These are phyloP conservation scores for Ustilago esculenta DNA, from an alignment of 1,284 basidiomycete species.

Conservation along the genomic window DNA sequence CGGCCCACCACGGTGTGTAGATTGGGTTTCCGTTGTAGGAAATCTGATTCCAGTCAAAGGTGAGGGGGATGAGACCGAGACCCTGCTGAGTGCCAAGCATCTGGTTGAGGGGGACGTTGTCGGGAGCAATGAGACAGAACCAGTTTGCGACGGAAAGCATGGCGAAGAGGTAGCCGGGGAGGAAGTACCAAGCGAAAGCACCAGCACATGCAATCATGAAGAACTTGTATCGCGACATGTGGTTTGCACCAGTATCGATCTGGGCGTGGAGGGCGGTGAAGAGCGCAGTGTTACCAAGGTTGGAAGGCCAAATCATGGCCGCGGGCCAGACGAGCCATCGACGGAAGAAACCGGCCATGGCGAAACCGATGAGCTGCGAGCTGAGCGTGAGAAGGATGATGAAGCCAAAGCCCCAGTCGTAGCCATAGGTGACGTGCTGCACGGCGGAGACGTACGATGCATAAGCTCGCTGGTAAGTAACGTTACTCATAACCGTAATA, in stretches of 20 bases:
- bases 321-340: conserved; percentile 60
- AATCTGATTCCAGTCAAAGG: conserved; percentile 61
- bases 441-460: conserved; percentile 65
- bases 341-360: conserved; percentile 58
- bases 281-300: conserved; percentile 55
- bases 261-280: conserved; percentile 58
- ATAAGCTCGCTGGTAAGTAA: conserved; percentile 67
- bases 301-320: conserved; percentile 63
- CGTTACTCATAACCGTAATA: conserved; percentile 68
- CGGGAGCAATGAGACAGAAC: conserved; percentile 58
- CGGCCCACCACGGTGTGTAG: conserved; percentile 55
- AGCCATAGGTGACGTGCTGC: conserved; percentile 44
- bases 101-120: conserved; percentile 61
- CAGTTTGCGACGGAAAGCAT: conserved; percentile 57
- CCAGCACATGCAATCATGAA: conserved; percentile 48
- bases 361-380: conserved; percentile 68
- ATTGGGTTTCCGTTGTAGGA: conserved; percentile 48
- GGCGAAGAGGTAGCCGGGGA: conserved; percentile 61
- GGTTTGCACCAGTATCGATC: conserved; percentile 37
- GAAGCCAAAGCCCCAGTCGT: conserved; percentile 67
- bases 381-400: conserved; percentile 68
- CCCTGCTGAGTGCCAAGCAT: conserved; percentile 54
- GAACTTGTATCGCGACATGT: conserved; percentile 69
- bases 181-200: conserved; percentile 56
- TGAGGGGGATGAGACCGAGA: conserved; percentile 53